A percentile compares a stretch with the other conserved stretches of the same genome.
phyloP scores from a whole-genome alignment of 352 stramenopile genomes.

The Globisporangium camurandrum region DNA sequence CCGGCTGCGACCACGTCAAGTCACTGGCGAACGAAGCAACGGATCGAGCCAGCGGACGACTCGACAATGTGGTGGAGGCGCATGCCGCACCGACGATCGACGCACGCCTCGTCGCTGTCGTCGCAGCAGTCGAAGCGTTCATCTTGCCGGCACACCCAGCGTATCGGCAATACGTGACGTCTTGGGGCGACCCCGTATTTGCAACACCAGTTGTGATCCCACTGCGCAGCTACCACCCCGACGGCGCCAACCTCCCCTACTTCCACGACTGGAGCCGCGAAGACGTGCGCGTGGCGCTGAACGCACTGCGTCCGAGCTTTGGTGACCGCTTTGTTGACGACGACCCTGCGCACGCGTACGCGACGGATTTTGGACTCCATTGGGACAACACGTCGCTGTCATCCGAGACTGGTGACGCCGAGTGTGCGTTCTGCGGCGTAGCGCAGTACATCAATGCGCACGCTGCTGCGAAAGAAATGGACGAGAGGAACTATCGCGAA shows the following conservation, averaged over 20 bases:
- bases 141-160: neutral
- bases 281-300: conserved; percentile 2
- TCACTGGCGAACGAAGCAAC: neutral
- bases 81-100: neutral
- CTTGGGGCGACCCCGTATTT: neutral
- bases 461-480: no score
- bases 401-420: no score
- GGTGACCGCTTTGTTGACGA: no score
- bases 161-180: neutral
- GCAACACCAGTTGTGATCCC: neutral
- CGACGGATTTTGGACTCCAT: no score
- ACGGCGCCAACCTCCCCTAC: neutral
- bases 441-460: no score
- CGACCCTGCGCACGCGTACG: no score
- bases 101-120: neutral
- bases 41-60: neutral
- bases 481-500: no score
- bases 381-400: no score
- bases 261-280: conserved; percentile 1
- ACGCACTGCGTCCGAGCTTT: neutral
- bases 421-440: no score
- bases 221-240: neutral
- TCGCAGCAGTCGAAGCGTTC: neutral
- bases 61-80: neutral
- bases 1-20: neutral